A percentile compares a stretch with the other conserved stretches of the same genome.
These are phyloP conservation scores for Hansenula lynferdii DNA, from an alignment of 1,139 yeast genomes.

Conservation along the genomic window DNA sequence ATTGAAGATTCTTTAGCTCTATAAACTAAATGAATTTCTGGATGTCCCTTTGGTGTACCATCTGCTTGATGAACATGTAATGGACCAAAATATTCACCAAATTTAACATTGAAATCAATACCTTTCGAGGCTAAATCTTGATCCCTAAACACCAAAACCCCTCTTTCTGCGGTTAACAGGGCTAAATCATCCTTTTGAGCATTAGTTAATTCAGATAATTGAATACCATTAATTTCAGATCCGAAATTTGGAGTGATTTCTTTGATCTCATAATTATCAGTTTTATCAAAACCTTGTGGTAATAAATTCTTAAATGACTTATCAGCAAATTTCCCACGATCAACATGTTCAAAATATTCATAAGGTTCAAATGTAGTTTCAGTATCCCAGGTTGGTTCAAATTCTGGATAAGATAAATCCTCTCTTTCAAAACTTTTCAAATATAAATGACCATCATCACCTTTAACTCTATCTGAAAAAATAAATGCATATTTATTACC, in stretches of 20 bases:
- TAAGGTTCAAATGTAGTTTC: constrained; percentile 33
- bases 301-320: constrained; percentile 44
- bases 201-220: constrained; percentile 45
- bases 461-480: background rate
- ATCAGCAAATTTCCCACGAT: constrained; percentile 52
- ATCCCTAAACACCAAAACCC: constrained; percentile 57
- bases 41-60: constrained; percentile 53
- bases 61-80: constrained; percentile 70
- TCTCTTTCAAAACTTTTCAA: background rate
- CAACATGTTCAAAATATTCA: constrained; percentile 40
- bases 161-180: constrained; percentile 53
- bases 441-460: background rate
- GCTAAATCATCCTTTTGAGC: constrained; percentile 62
- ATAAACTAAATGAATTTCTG: constrained; percentile 58
- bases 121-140: constrained; percentile 57
- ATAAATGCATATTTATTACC: constrained; percentile 1
- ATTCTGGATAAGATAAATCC: constrained; percentile 15
- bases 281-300: constrained; percentile 27
- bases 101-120: constrained; percentile 44
- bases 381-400: constrained; percentile 42
- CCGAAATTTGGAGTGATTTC: background rate
- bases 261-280: no score
- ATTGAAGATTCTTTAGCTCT: constrained; percentile 38
- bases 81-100: constrained; percentile 58
- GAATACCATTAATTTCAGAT: constrained; percentile 41